Evolutionary conservation across 2,329 filamentous ascomycete species (phyloP), one percentile per base, ranked within the genome.

Genomic region (Fusarium sp.): DNA sequence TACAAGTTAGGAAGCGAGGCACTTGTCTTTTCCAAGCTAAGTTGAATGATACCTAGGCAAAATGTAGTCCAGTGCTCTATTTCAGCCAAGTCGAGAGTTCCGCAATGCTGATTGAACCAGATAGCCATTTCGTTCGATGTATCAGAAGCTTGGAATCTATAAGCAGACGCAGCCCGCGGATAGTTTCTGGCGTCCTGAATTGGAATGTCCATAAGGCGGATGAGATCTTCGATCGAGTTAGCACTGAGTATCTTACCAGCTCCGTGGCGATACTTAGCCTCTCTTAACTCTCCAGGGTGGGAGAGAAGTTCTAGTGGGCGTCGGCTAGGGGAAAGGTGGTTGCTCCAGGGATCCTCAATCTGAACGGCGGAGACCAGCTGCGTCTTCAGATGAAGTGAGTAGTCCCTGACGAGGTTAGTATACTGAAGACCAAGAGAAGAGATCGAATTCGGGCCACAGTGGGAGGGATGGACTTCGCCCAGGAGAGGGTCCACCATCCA

Each of bases 341-440:
- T 52, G 15, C 62, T 57, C 70, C 70, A 72, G 9, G 67, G 70
- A 20, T 71, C 70, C 13, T 64, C 45, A 16, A 67, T 12, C 8
- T 46, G 45, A 30, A 60, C 16, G 6, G 38, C 34, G 13, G 46
- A 58, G 4, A 44, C 23, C 36, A 71, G 36, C 42, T 69, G 46
- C 15, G 40, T 11, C 10, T 42, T 36, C 11, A 72, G 10, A 26
- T 66, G 23, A 28, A 69, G n/a, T 10, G 42, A 37, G 15, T 33
- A 9, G 8, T 49, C 38, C 6, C 47, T 59, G 8, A 46, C 36
- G 15, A 71, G 31, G 16, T 62, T 59, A 36, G 56, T 65, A 37
- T 62, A 72, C 45, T 72, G 70, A 0, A 72, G 40, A n/a, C 70
- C 70, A 8, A 71, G 53, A 10, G 61, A 69, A 33, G 15, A 13